These are phyloP conservation scores for Coccomyxa sp. DNA, from an alignment of 139 green algal genomes.

Conservation along the genomic window DNA sequence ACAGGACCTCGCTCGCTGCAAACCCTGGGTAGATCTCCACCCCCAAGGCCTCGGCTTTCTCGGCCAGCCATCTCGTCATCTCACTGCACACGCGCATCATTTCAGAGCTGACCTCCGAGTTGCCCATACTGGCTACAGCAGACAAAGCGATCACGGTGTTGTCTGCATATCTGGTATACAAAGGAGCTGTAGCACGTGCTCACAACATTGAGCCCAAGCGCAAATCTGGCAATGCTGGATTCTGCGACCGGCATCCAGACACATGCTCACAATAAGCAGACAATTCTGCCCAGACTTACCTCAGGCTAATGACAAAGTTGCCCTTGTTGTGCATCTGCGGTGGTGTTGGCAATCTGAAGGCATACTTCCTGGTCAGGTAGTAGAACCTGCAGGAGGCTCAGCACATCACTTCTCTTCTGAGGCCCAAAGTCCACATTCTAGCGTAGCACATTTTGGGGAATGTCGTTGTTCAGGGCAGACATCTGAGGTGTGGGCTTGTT, in stretches of 20 bases:
- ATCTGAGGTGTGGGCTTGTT: neutral
- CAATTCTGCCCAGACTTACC: constrained; percentile 22
- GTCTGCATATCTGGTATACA: too few relatives aligned
- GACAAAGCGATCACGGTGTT: neutral
- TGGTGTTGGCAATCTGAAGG: constrained; percentile 52
- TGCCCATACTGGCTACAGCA: neutral
- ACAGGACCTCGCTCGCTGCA: constrained; percentile 57
- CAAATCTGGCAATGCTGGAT: neutral
- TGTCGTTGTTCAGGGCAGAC: neutral
- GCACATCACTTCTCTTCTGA: too few relatives aligned
- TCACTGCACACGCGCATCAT: neutral
- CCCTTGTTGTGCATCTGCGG: constrained; percentile 78
- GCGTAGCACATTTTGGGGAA: too few relatives aligned
- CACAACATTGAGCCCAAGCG: too few relatives aligned
- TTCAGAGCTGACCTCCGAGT: neutral
- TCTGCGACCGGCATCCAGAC: too few relatives aligned
- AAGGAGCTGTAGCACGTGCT: too few relatives aligned
- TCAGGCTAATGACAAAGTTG: constrained; percentile 88
- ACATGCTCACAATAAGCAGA: neutral
- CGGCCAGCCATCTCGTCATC: constrained; percentile 65
- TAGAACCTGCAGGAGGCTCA: constrained; percentile 44
- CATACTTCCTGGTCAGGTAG: constrained; percentile 30
- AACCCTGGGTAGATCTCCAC: constrained; percentile 92
- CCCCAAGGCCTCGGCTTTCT: constrained; percentile 73
- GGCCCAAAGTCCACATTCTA: too few relatives aligned